Evolutionary conservation across 2,329 filamentous ascomycete species (phyloP), one percentile per base, ranked within the genome.

Genomic region (Dactylellina drechsleri): DNA sequence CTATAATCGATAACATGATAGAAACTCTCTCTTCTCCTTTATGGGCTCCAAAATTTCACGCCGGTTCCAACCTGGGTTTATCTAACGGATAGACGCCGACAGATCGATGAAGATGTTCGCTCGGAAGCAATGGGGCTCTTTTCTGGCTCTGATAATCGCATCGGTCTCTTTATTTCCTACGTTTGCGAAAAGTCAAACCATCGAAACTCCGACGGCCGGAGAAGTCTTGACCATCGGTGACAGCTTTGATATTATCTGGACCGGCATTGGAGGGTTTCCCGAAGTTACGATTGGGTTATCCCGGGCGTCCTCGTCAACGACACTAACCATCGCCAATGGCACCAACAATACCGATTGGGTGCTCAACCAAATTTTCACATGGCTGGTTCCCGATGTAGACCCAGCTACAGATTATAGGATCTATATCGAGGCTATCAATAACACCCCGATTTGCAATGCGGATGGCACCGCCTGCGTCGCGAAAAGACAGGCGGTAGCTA

Each of bases 61-160:
- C 23, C 23, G 23, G 23, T 10, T 36, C 31, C 31, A 36, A 36
- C 5, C 31, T 10, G 31, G 31, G 31, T 36, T 84, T 81, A 72
- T 84, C 83, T 13, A 79, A 83, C 77, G 79, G 71, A 41, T 78
- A 83, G 36, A 80, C 77, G 18, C 68, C 76, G 0, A 79, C 82
- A 6, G 83, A 84, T n/a, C 43, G 43, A 47, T 47, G n/a, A 47
- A 15, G 7, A n/a, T 47, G 13, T 47, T 47, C 43, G 43, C 43
- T 4, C 43, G 13, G 7, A 47, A 47, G 43, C 43, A 18, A 47
- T 18, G 43, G 43, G 43, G 43, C 43, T 2, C 1, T n/a, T 5
- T 47, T 47, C 13, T 47, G 1, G 13, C 43, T 47, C 43, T 47
- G 1, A 6, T 18, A 13, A 6, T 47, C 43, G 43, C 43, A 6